Evolutionary conservation across 2,329 filamentous ascomycete species (phyloP).

Genomic region (Cyclaneusma minus): DNA sequence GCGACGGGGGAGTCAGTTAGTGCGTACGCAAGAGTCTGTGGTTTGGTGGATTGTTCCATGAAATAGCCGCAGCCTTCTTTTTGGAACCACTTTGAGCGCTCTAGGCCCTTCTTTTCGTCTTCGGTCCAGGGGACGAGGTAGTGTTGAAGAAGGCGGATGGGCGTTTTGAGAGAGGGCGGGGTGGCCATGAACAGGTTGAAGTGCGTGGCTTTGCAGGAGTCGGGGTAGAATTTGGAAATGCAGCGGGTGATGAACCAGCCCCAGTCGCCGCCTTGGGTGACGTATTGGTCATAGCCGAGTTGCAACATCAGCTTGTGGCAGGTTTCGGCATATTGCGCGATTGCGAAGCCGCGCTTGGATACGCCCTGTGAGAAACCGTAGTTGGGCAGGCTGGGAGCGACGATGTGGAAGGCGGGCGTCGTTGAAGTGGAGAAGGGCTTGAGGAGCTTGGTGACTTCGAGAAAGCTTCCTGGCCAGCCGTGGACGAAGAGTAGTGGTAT

Average conservation of each 20-base stretch:
- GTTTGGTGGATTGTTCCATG: conserved; percentile 46
- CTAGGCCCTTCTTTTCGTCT: conserved; percentile 22
- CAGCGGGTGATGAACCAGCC: conserved; percentile 48
- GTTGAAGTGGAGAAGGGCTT: conserved; percentile 19
- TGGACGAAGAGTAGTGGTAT: conserved; percentile 46
- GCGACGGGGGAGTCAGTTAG: conserved; percentile 56
- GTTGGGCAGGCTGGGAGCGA: conserved; percentile 39
- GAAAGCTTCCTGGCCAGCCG: conserved; percentile 51
- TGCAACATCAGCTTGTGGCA: conserved; percentile 52
- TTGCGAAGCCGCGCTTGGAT: conserved; percentile 32
- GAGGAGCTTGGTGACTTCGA: conserved; percentile 48
- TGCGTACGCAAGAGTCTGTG: conserved; percentile 56
- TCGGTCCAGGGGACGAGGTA: conserved; percentile 33
- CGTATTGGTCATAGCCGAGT: conserved; percentile 47
- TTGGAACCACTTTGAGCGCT: conserved; percentile 24
- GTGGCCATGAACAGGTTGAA: conserved; percentile 10
- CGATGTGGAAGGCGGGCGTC: conserved; percentile 31
- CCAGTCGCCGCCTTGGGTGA: conserved; percentile 55
- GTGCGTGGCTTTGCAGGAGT: conserved; percentile 40
- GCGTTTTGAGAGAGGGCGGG: conserved; percentile 21
- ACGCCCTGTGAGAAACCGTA: conserved; percentile 28
- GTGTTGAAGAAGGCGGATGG: conserved; percentile 38
- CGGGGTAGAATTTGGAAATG: conserved; percentile 41
- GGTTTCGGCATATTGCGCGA: conserved; percentile 45
- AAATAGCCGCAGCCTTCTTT: conserved; percentile 39